These are phyloP conservation scores for Trypanosoma conorhini DNA, from an alignment of 208 protist species.

Conservation along the genomic window DNA sequence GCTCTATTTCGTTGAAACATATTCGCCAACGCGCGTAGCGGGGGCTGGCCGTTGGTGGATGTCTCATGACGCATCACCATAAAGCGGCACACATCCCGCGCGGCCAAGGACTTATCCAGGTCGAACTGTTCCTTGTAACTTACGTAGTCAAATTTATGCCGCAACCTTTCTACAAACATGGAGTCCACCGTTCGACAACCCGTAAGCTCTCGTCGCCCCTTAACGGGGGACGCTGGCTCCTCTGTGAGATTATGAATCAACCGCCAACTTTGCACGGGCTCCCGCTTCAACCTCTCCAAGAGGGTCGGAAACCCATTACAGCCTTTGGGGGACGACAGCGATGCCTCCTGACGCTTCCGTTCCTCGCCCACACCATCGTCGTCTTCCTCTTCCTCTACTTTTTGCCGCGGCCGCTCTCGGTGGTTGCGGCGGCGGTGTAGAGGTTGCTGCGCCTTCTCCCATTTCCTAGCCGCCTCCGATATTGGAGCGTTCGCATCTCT, in stretches of 20 bases:
- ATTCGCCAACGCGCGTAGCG: conserved; percentile 17
- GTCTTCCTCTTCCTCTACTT: neutral
- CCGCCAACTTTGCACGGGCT: conserved; percentile 56
- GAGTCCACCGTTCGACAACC: neutral
- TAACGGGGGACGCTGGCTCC: neutral
- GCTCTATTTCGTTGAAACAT: conserved; percentile 21
- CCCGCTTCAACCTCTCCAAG: conserved; percentile 20
- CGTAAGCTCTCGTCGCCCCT: neutral
- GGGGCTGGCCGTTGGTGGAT: conserved; percentile 1
- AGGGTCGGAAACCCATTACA: neutral
- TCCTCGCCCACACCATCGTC: neutral
- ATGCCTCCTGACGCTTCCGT: neutral
- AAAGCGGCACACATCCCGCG: conserved; percentile 43
- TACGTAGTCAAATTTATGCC: conserved; percentile 61
- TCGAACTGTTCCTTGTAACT: conserved; percentile 49
- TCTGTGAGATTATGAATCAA: conserved; percentile 34
- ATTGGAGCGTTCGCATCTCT: conserved; percentile 13
- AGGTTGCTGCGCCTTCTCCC: neutral
- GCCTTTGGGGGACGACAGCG: neutral
- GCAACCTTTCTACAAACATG: conserved; percentile 19
- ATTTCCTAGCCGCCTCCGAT: conserved; percentile 7
- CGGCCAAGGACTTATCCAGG: conserved; percentile 52
- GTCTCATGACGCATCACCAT: conserved; percentile 36
- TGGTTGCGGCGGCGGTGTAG: neutral
- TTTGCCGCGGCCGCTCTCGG: neutral